phyloP scores from a whole-genome alignment of 192 early-diverging fungal species.

The Martensiomyces pterosporus region DNA sequence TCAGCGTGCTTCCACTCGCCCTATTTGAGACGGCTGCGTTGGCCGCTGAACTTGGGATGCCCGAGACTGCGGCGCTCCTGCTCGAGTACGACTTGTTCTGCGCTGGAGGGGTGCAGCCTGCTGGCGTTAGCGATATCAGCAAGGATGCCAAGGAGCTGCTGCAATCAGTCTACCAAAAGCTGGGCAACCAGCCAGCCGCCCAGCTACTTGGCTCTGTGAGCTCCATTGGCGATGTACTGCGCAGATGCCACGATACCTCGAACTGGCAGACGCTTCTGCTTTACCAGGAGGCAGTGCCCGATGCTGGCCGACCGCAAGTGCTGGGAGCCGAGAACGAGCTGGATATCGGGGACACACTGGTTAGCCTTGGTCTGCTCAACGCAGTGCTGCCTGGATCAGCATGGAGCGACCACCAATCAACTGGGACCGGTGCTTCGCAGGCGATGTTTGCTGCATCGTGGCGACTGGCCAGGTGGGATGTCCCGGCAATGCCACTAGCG shows the following conservation, averaged over 20 bases:
- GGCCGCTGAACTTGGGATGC: constrained; percentile 30
- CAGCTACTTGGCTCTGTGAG: constrained; percentile 25
- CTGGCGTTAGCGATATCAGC: constrained; percentile 14
- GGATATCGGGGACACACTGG: constrained; percentile 36
- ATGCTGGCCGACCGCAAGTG: neutral
- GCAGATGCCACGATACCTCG: constrained; percentile 30
- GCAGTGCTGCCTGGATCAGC: constrained; percentile 13
- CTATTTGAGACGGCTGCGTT: constrained; percentile 46
- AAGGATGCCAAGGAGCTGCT: constrained; percentile 29
- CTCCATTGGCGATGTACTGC: constrained; percentile 22
- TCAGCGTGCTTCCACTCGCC: constrained; percentile 25
- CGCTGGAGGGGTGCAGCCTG: constrained; percentile 13
- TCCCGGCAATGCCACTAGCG: constrained; percentile 21
- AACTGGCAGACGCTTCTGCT: constrained; percentile 45
- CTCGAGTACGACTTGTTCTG: constrained; percentile 47
- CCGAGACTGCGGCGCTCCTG: constrained; percentile 34
- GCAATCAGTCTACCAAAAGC: constrained; percentile 21
- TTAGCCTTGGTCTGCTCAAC: constrained; percentile 36
- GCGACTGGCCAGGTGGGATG: constrained; percentile 44
- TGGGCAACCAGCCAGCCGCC: constrained; percentile 41
- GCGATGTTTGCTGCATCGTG: constrained; percentile 40
- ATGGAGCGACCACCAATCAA: neutral
- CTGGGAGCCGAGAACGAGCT: constrained; percentile 1
- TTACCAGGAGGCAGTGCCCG: constrained; percentile 36
- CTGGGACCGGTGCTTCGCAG: constrained; percentile 2